A percentile compares a stretch with the other conserved stretches of the same genome.
These are phyloP conservation scores for Komagataella pseudopastoris DNA, from an alignment of 805 yeast species.

Conservation along the genomic window DNA sequence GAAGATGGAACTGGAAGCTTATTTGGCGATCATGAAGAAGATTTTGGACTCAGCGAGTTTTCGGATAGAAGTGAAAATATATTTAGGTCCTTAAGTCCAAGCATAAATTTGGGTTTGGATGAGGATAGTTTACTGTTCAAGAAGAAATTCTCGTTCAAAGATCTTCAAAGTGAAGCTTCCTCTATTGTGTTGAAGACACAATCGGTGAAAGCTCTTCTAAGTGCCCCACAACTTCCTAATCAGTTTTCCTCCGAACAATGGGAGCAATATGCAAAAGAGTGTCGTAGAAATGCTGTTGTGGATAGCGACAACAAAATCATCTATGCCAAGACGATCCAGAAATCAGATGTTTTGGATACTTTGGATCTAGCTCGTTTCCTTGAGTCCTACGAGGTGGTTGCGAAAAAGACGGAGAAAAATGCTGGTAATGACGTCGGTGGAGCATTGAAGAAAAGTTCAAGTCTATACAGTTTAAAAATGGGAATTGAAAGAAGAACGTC, in stretches of 20 bases:
- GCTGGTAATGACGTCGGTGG: not conserved
- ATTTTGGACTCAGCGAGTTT: conserved; percentile 49
- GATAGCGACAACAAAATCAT: not conserved
- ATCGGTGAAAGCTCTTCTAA: not conserved
- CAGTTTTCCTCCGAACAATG: not conserved
- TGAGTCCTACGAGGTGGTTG: not conserved
- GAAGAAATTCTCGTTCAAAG: conserved; percentile 26
- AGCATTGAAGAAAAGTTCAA: not conserved
- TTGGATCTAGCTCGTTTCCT: not conserved
- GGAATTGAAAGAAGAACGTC: not conserved
- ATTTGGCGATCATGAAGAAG: conserved; percentile 35
- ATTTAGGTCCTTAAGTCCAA: not conserved
- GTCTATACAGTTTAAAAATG: not conserved
- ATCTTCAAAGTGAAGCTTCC: conserved; percentile 25
- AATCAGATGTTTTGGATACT: not conserved
- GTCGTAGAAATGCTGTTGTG: not conserved
- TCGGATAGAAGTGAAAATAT: conserved; percentile 22
- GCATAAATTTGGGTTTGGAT: not conserved
- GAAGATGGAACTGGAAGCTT: conserved; percentile 3
- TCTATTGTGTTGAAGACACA: conserved; percentile 17
- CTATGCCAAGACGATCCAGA: not conserved
- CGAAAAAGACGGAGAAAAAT: not conserved
- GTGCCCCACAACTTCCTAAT: not conserved
- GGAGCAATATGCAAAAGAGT: not conserved
- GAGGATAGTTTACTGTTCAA: conserved; percentile 19